phyloP scores from a whole-genome alignment of 192 early-diverging fungal species.

The Powellomyces hirtus region DNA sequence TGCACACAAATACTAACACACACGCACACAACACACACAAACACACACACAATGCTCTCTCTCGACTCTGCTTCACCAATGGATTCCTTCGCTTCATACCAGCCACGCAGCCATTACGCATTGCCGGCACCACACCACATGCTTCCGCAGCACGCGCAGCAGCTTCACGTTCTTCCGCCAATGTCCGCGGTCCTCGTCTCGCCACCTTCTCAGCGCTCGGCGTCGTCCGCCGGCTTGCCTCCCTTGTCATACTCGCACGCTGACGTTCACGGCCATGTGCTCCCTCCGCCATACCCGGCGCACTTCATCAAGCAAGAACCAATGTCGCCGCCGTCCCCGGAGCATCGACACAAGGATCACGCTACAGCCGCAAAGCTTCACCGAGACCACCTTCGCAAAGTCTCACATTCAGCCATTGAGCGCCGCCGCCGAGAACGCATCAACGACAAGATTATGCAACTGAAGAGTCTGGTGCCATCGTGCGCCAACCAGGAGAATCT shows the following conservation, averaged over 20 bases:
- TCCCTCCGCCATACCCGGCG: not conserved
- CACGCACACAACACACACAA: no score
- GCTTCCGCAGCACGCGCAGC: no score
- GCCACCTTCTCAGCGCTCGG: not conserved
- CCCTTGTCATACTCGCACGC: not conserved
- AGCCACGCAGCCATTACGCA: no score
- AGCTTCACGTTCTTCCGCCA: not conserved
- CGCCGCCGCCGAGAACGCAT: constrained; percentile 79
- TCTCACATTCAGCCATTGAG: constrained; percentile 83
- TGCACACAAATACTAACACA: no score
- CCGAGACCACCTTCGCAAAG: constrained; percentile 64
- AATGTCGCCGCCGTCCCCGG: not conserved
- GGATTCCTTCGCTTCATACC: no score
- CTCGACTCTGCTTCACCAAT: no score
- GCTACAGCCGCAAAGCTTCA: constrained; percentile 6
- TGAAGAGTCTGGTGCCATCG: constrained; percentile 70
- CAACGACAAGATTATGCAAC: constrained; percentile 75
- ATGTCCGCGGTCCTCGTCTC: not conserved
- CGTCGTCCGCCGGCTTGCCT: not conserved
- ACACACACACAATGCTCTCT: no score
- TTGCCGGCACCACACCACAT: no score
- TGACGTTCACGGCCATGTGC: not conserved
- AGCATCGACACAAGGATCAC: not conserved
- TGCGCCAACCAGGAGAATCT: constrained; percentile 62
- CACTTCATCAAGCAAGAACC: constrained; percentile 12